Percentiles rank a stretch among this genome's conserved stretches.
phyloP scores from a whole-genome alignment of 257 asterid genomes.

The Solanum lycopersicoides region DNA sequence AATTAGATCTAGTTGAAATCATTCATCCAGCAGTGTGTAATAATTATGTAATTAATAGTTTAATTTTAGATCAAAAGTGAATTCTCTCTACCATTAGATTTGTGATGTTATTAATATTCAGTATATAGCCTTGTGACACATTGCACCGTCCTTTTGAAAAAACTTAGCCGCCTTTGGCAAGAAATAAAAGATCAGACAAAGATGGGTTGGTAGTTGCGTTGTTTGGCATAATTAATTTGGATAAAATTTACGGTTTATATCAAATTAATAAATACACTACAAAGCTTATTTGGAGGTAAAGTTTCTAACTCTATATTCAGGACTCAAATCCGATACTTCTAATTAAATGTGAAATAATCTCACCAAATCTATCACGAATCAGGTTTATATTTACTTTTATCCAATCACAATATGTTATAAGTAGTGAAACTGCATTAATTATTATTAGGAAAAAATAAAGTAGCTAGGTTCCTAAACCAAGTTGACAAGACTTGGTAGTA shows the following conservation, averaged over 20 bases:
- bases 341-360: no score
- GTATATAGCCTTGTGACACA: background rate
- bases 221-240: background rate
- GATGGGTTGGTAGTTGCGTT: background rate
- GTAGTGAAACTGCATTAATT: background rate
- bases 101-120: background rate
- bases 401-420: background rate
- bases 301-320: no score
- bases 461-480: background rate
- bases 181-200: background rate
- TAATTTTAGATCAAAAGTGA: background rate
- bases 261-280: background rate
- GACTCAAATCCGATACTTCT: accelerated
- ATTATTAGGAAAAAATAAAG: background rate
- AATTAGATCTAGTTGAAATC: background rate
- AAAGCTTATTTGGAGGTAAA: accelerated
- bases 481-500: background rate
- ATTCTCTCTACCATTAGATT: background rate
- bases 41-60: background rate
- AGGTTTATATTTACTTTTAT: background rate
- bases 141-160: background rate
- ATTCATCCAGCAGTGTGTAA: background rate
- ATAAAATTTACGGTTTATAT: no score
- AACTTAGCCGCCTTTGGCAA: background rate
- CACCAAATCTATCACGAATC: no score